Evolutionary conservation across 1,284 basidiomycete species (phyloP).

Genomic region (Leccinum pachyderme): DNA sequence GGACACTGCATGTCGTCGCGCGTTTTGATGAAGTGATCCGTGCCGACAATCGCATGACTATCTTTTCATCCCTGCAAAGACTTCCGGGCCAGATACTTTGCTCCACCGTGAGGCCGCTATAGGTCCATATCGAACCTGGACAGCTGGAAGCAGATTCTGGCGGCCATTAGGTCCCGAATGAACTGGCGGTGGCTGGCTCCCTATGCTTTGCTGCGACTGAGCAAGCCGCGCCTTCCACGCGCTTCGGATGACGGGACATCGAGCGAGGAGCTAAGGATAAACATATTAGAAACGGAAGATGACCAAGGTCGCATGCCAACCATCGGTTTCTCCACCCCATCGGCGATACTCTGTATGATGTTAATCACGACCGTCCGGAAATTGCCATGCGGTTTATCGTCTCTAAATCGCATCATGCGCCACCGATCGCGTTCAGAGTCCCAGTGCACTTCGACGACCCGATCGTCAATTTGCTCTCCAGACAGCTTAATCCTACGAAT

Average conservation of each 20-base stretch:
- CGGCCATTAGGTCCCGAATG: conserved; percentile 23
- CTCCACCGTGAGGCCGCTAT: conserved; percentile 63
- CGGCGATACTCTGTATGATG: conserved; percentile 84
- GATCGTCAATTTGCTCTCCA: conserved; percentile 88
- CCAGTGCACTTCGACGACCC: conserved; percentile 95
- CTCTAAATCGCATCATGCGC: conserved; percentile 88
- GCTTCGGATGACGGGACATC: conserved; percentile 56
- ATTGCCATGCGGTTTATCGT: conserved; percentile 91
- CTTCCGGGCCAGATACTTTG: conserved; percentile 64
- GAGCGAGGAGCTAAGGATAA: conserved; percentile 56
- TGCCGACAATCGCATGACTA: conserved; percentile 27
- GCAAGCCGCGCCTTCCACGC: conserved; percentile 61
- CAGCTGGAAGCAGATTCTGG: conserved; percentile 24
- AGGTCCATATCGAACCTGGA: conserved; percentile 60
- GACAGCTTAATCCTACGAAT: conserved; percentile 74
- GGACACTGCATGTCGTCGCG: conserved; percentile 5
- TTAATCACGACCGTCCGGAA: conserved; percentile 79
- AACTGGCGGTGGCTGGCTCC: conserved; percentile 13
- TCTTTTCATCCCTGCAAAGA: conserved; percentile 63
- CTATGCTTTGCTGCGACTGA: conserved; percentile 29
- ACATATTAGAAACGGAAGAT: conserved; percentile 8
- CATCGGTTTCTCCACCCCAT: conserved; percentile 84
- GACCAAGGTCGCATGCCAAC: conserved; percentile 44
- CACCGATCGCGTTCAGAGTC: conserved; percentile 65
- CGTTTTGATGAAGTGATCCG: conserved; percentile 3